These are phyloP conservation scores for Skeletonema costatum DNA, from an alignment of 108 stramenopile species.

Conservation along the genomic window DNA sequence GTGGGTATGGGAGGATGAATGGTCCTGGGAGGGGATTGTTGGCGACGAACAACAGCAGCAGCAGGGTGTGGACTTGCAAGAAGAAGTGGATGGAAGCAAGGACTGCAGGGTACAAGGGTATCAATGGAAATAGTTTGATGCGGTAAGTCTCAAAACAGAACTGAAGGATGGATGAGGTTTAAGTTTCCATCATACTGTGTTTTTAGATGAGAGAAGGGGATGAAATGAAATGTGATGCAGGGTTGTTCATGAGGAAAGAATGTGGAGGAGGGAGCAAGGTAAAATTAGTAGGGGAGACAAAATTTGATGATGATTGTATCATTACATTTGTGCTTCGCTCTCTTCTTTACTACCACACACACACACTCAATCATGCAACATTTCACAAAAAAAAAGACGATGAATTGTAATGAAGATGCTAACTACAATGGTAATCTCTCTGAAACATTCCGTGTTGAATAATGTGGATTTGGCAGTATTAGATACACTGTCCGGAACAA, in stretches of 20 bases:
- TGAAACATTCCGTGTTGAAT: conserved; percentile 19
- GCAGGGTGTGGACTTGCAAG: not conserved
- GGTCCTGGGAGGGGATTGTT: not conserved
- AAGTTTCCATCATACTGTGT: too few relatives aligned
- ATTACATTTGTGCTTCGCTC: too few relatives aligned
- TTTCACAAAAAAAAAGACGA: not conserved
- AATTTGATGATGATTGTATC: too few relatives aligned
- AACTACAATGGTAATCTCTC: conserved; percentile 45
- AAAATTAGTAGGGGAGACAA: too few relatives aligned
- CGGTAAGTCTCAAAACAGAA: conserved; percentile 2
- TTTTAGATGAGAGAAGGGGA: not conserved
- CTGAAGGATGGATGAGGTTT: not conserved
- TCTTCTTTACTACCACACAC: too few relatives aligned
- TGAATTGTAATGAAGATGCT: conserved; percentile 39
- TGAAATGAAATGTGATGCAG: too few relatives aligned
- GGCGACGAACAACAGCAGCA: not conserved
- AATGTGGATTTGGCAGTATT: conserved; percentile 2
- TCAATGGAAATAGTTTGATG: conserved; percentile 22
- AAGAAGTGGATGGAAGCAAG: conserved; percentile 6
- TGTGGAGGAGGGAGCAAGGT: too few relatives aligned
- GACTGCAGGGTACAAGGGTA: not conserved
- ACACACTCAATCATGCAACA: too few relatives aligned
- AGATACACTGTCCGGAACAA: too few relatives aligned
- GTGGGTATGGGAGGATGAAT: conserved; percentile 11
- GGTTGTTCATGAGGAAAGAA: too few relatives aligned